phyloP scores from a whole-genome alignment of 306 rosid genomes.

The Sphenostylis stenocarpa region DNA sequence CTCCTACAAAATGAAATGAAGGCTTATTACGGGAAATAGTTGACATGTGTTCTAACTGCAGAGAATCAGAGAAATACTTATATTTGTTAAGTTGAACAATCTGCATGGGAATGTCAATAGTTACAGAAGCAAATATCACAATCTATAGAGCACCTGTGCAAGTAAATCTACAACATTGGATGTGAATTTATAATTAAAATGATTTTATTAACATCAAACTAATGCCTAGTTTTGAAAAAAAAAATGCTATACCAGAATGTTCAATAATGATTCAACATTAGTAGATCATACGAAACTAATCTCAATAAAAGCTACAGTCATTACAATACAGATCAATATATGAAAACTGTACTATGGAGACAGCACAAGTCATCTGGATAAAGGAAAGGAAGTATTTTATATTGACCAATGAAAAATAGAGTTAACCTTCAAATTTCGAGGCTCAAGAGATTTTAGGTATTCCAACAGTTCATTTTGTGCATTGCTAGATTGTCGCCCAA shows the following conservation, averaged over 20 bases:
- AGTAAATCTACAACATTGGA: slow-evolving; percentile 1
- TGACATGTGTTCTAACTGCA: slow-evolving; percentile 1
- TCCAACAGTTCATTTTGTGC: slow-evolving; percentile 89
- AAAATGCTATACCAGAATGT: slow-evolving; percentile 10
- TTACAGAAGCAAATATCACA: slow-evolving; percentile 20
- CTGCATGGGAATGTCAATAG: slow-evolving; percentile 2
- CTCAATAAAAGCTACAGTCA: slow-evolving; percentile 11
- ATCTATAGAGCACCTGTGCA: slow-evolving; percentile 4
- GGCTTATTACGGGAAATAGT: slow-evolving; percentile 9
- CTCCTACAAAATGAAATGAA: slow-evolving; percentile 54
- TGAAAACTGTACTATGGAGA: background rate
- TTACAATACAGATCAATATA: background rate
- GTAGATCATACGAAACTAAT: slow-evolving; percentile 20
- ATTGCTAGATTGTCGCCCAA: slow-evolving; percentile 71
- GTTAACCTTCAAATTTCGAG: slow-evolving; percentile 84
- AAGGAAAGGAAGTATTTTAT: slow-evolving; percentile 12
- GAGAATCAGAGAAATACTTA: slow-evolving; percentile 5
- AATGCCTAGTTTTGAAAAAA: slow-evolving; percentile 10
- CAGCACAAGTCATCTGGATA: slow-evolving; percentile 3
- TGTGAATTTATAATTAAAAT: background rate
- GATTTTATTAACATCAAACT: slow-evolving; percentile 16
- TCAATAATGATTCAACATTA: slow-evolving; percentile 9
- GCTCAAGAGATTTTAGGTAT: slow-evolving; percentile 93
- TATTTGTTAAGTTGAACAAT: slow-evolving; percentile 6
- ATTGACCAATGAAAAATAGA: slow-evolving; percentile 2